phyloP scores from a whole-genome alignment of 495 filamentous ascomycete species.

The Venustampulla echinocandica region DNA sequence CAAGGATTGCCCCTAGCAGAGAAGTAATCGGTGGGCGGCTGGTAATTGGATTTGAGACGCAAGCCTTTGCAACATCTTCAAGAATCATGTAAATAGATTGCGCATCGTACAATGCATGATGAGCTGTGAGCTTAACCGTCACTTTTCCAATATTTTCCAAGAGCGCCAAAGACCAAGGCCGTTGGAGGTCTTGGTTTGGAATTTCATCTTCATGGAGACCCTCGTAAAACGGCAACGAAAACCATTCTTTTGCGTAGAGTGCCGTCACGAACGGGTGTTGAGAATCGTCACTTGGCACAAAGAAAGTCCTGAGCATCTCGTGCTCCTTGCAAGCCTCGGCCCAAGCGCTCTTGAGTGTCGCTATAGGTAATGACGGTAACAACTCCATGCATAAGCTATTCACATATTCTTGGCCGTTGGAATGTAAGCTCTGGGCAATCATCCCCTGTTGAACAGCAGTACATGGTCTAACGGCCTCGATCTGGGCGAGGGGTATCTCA shows the following conservation, averaged over 20 bases:
- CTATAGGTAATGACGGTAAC: conserved; percentile 4
- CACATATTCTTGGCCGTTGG: conserved; percentile 49
- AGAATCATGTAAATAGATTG: conserved; percentile 54
- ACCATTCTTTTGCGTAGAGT: conserved; percentile 31
- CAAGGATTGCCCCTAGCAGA: conserved; percentile 45
- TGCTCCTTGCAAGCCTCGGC: conserved; percentile 6
- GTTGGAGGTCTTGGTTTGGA: conserved; percentile 8
- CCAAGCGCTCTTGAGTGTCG: conserved; percentile 17
- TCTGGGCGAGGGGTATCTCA: conserved; percentile 3
- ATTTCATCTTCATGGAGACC: not conserved
- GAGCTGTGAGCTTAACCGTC: conserved; percentile 43
- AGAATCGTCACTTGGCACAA: conserved; percentile 12
- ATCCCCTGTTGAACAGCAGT: conserved; percentile 57
- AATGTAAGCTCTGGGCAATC: conserved; percentile 50
- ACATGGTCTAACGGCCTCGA: conserved; percentile 50
- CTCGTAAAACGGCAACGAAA: conserved; percentile 33
- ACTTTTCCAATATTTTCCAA: conserved; percentile 13
- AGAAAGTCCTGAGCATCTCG: conserved; percentile 21
- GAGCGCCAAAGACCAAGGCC: conserved; percentile 38
- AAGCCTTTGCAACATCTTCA: conserved; percentile 39
- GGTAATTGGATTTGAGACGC: conserved; percentile 23
- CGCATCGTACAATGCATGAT: conserved; percentile 78
- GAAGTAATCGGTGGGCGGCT: conserved; percentile 26
- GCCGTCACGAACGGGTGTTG: conserved; percentile 46
- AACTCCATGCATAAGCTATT: conserved; percentile 48